Base-by-base conservation (phyloP, 345 rosid species). In the Boechera stricta region DNA sequence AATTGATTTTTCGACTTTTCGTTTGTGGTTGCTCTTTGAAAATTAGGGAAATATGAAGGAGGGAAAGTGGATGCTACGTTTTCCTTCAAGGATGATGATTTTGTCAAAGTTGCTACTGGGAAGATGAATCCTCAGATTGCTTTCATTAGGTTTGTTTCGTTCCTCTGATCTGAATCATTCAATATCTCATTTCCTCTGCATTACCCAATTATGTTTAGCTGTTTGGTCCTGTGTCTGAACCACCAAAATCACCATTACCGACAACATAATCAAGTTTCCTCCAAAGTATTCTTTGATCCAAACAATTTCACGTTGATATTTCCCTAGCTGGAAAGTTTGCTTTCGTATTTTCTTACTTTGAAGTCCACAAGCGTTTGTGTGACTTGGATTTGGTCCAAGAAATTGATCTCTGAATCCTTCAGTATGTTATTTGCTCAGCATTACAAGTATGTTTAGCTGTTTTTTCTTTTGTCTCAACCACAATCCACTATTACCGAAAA, bases 111-210 rank as follows among this genome's bases (percentile, higher is more conserved):
- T 73, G 91, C 96, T 62, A 86, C 85, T 1, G 98, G 98, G 35
- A 90, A 95, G 83, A 82, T 95, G 94, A 89, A 93, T 79, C 97
- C 98, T 65, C 98, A 95, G 76, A 83, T 91, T 77, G 98, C 99
- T 85, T 95, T 89, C 82, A 86, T 92, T 83, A 92, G 97, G 98
- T 92, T 67, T 16, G 68, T 21, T 67, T 54, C 33, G 5, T 36
- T n/a, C 33, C 32, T 55, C n/a, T 76, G 13, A 55, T 55, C n/a
- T 76, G 13, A 55, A 18, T 33, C 41, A 2, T 59, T 63, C 39
- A n/a, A 0, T 42, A 9, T 57, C 45, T 36, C 45, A 9, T 59
- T 16, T 59, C 2, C n/a, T 18, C 29, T 36, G n/a, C 64, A 16
- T 60, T 16, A 16, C 15, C 21, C 36, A 6, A 39, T 6, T 57